Percentiles rank a stretch among this genome's conserved stretches.
These are phyloP conservation scores for Trichoderma breve DNA, from an alignment of 2,329 filamentous ascomycete genomes.

Conservation along the genomic window DNA sequence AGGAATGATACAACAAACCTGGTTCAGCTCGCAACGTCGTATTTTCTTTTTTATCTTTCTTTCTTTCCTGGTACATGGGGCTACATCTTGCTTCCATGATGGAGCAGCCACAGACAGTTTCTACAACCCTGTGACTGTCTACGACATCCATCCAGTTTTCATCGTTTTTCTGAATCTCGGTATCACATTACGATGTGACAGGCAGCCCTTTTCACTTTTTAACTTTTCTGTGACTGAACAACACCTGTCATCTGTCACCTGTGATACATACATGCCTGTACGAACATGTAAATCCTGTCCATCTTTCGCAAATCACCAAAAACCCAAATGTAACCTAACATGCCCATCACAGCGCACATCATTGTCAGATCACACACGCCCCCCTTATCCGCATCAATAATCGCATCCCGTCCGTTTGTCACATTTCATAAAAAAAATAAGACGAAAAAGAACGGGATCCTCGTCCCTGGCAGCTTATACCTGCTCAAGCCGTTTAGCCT, in stretches of 20 bases:
- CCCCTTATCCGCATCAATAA: not conserved
- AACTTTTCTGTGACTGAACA: not conserved
- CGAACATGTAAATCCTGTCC: not conserved
- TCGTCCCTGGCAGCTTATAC: not conserved
- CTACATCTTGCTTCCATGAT: not conserved
- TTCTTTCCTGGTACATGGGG: not conserved
- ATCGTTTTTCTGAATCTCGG: not conserved
- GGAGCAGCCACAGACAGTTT: not conserved
- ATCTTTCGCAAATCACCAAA: not conserved
- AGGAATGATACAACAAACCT: not conserved
- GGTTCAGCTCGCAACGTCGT: not conserved
- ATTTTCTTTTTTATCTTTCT: not conserved
- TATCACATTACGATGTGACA: too few species aligned
- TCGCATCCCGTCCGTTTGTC: not conserved
- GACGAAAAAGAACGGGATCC: too few species aligned
- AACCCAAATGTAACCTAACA: not conserved
- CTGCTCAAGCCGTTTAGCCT: not conserved
- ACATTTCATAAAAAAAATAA: not conserved
- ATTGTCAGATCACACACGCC: not conserved
- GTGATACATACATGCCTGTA: not conserved
- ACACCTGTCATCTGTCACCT: not conserved
- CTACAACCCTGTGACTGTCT: not conserved
- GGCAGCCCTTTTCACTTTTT: not conserved
- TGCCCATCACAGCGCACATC: not conserved
- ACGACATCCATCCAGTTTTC: not conserved